Conservation (phyloP, 495 filamentous ascomycete genomes). For the Glonium stellatum region DNA sequence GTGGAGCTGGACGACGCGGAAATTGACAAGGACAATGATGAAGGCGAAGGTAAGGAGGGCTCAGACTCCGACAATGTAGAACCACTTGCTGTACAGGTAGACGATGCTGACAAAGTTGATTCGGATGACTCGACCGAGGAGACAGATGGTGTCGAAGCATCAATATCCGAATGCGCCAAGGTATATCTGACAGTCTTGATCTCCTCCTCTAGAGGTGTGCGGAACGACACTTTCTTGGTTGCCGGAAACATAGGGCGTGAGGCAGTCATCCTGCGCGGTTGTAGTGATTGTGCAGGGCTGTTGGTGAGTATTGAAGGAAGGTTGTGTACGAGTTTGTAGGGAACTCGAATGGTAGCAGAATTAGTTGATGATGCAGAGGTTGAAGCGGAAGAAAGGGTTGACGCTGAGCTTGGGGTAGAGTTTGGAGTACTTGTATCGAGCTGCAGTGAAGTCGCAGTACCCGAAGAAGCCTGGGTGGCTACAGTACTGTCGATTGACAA, state of each 20-base stretch:
- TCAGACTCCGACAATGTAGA: background rate
- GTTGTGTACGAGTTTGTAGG: conserved; percentile 35
- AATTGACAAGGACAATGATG: background rate
- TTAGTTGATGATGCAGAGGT: conserved; percentile 29
- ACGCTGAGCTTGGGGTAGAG: conserved; percentile 23
- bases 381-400: conserved; percentile 24
- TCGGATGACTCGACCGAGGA: conserved; percentile 15
- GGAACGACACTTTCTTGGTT: conserved; percentile 52
- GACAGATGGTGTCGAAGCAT: conserved; percentile 31
- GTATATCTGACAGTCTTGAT: conserved; percentile 49
- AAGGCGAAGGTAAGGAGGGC: conserved; percentile 8
- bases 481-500: conserved; percentile 37
- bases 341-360: conserved; percentile 26
- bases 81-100: conserved; percentile 1
- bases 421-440: conserved; percentile 38
- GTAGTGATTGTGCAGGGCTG: conserved; percentile 33
- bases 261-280: conserved; percentile 35
- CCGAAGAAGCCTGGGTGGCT: background rate
- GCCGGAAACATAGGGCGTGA: conserved; percentile 49
- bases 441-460: conserved; percentile 25
- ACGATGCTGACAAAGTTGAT: conserved; percentile 9
- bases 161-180: conserved; percentile 45
- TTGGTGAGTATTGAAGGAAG: conserved; percentile 35
- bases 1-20: background rate
- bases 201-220: conserved; percentile 48